phyloP scores from a whole-genome alignment of 2,329 filamentous ascomycete species.

The Monosporascus sp. region DNA sequence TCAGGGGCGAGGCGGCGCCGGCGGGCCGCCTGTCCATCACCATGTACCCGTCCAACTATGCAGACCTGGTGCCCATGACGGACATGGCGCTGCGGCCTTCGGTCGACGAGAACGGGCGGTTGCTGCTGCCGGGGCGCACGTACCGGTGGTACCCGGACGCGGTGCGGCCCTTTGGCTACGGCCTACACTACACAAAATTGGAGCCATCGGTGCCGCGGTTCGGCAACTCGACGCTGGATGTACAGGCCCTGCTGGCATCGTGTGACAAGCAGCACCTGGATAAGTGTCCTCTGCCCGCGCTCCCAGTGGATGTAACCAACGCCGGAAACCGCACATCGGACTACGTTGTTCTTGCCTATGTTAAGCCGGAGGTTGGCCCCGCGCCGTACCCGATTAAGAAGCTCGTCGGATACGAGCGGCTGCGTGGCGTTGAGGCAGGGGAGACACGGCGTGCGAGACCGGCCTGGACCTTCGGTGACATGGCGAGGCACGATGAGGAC shows the following conservation, averaged over 20 bases:
- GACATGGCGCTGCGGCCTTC: constrained; percentile 46
- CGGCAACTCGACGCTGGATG: too few relatives aligned
- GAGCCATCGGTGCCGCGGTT: constrained; percentile 12
- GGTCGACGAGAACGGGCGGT: background rate
- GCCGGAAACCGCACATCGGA: constrained; percentile 41
- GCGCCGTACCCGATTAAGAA: constrained; percentile 47
- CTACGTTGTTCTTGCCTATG: constrained; percentile 47
- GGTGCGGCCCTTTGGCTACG: constrained; percentile 50
- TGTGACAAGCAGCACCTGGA: too few relatives aligned
- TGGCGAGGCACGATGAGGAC: constrained; percentile 43
- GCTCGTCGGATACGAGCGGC: constrained; percentile 44
- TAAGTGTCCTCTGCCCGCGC: constrained; percentile 29
- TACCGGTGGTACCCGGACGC: constrained; percentile 52
- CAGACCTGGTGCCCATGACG: constrained; percentile 44
- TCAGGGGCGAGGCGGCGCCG: constrained; percentile 44
- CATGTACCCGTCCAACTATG: constrained; percentile 49
- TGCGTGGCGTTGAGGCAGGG: constrained; percentile 32
- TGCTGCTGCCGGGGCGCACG: constrained; percentile 32
- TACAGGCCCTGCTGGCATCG: too few relatives aligned
- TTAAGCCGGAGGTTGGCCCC: constrained; percentile 41
- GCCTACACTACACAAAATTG: constrained; percentile 55
- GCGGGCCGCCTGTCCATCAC: constrained; percentile 51
- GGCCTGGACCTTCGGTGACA: constrained; percentile 39
- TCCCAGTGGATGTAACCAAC: constrained; percentile 42
- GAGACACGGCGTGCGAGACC: constrained; percentile 28